Percentiles rank a stretch among this genome's conserved stretches.
Evolutionary conservation across 78 protist genomes (phyloP).

Genomic region (Dictyostelium citrinum): DNA sequence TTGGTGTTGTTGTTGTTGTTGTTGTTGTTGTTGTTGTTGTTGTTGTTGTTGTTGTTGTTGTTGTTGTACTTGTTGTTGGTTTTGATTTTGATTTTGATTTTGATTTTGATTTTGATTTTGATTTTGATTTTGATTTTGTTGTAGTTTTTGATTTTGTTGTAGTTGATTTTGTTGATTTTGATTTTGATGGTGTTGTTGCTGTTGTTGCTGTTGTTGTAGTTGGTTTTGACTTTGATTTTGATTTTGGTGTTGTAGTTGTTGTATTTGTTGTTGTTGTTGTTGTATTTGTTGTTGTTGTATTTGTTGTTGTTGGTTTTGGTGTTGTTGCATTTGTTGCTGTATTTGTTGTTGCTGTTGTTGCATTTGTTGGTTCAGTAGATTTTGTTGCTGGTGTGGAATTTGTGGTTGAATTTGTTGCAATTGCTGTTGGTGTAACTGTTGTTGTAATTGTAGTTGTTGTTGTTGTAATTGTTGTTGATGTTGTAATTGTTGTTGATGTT

Average conservation of each 20-base stretch:
- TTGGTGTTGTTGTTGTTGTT: neutral
- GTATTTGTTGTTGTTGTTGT: neutral
- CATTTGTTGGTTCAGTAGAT: neutral
- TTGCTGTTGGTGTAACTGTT: neutral
- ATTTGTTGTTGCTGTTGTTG: neutral
- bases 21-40: neutral
- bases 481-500: neutral
- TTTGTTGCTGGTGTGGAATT: neutral
- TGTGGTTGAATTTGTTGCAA: neutral
- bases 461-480: constrained; percentile 15
- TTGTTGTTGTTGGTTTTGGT: neutral
- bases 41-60: neutral
- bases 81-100: neutral
- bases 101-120: neutral
- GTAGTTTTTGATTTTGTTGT: neutral
- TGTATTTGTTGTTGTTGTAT: neutral
- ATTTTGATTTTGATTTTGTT: neutral
- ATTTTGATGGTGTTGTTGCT: neutral
- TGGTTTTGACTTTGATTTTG: neutral
- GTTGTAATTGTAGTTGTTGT: neutral
- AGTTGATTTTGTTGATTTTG: neutral
- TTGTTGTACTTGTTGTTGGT: neutral
- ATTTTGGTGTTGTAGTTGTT: neutral
- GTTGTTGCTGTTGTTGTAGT: neutral
- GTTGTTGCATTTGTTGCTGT: neutral